These are phyloP conservation scores for Polytolypa hystricis DNA, from an alignment of 2,329 filamentous ascomycete genomes.

Conservation along the genomic window DNA sequence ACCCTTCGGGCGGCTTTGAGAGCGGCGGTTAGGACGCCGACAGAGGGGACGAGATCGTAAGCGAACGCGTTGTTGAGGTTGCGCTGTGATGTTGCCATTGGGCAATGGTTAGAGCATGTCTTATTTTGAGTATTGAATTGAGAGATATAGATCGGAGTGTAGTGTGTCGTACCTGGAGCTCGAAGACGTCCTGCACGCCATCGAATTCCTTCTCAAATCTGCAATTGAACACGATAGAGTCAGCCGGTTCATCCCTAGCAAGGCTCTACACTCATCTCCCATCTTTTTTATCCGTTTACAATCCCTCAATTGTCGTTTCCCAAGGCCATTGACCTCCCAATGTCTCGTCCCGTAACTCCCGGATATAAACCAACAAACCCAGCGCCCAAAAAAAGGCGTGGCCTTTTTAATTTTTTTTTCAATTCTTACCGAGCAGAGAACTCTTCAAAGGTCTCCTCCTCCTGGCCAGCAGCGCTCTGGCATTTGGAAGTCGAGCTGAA, in stretches of 20 bases:
- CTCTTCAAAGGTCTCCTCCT: slow-evolving; percentile 97
- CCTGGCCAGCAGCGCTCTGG: slow-evolving; percentile 50
- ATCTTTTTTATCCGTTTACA: neutral
- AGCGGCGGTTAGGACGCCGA: slow-evolving; percentile 80
- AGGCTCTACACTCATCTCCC: neutral
- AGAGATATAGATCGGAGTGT: neutral
- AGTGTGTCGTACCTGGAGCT: slow-evolving; percentile 68
- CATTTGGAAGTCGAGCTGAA: slow-evolving; percentile 45
- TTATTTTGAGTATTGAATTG: slow-evolving; percentile 1
- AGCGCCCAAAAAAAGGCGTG: no score
- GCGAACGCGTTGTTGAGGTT: slow-evolving; percentile 99
- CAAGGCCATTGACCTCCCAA: no score
- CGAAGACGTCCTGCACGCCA: slow-evolving; percentile 92
- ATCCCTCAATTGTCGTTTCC: no score
- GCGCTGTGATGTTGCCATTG: slow-evolving; percentile 42
- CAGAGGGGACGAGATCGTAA: slow-evolving; percentile 96
- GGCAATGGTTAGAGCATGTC: neutral
- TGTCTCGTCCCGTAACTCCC: no score
- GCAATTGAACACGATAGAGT: slow-evolving; percentile 24
- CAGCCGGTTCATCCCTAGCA: slow-evolving; percentile 20
- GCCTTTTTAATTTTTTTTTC: slow-evolving; percentile 19
- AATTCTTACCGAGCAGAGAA: slow-evolving; percentile 78
- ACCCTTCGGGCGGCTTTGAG: slow-evolving; percentile 89
- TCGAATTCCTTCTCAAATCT: slow-evolving; percentile 99
- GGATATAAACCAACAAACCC: no score